Evolutionary conservation across 257 asterid genomes (phyloP), one percentile per base, ranked within the genome.

Genomic region (Rauvolfia tetraphylla): DNA sequence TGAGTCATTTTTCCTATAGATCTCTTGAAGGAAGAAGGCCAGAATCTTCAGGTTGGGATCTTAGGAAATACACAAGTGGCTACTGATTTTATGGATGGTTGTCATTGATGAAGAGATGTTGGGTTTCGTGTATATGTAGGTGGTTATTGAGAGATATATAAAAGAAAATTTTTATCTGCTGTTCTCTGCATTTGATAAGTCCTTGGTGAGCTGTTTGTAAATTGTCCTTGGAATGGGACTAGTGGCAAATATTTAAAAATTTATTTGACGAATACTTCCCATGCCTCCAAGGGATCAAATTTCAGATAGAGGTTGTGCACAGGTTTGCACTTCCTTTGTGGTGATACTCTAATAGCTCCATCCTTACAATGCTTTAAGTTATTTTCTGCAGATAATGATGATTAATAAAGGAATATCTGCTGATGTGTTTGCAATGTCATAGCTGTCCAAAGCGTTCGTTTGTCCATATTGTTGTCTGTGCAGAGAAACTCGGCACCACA

Each of bases 401-500:
- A 65, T n/a, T 18, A 66, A 66, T 22, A 36, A 38, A 9, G 0
- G 31, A 31, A 18, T 65, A 34, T 65, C 71, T 65, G 44, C 27
- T 36, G 48, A 65, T 17, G 20, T 34, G 11, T 27, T 9, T 20
- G 31, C 72, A 22, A 20, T 13, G 4, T 20, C 33, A 20, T 67
- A 22, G 72, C 72, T 67, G n/a, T 38, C 39, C 72, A 0, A 67
- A 7, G 13, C 51, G 72, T 33, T 33, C 51, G 7, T 67, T 46
- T 36, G 27, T 38, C 6, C 9, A 10, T 72, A 39, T 34, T 72
- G 71, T 29, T 12, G 51, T 71, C 71, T 80, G 44, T 69, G 67
- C 86, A 92, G 98, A 87, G 85, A 95, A 91, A 89, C 90, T 95
- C 56, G 98, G 97, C 33, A 81, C 82, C 67, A 79, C 90, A 51